These are phyloP conservation scores for Erythrophleum ivorense DNA, from an alignment of 331 rosid species.

Conservation along the genomic window DNA sequence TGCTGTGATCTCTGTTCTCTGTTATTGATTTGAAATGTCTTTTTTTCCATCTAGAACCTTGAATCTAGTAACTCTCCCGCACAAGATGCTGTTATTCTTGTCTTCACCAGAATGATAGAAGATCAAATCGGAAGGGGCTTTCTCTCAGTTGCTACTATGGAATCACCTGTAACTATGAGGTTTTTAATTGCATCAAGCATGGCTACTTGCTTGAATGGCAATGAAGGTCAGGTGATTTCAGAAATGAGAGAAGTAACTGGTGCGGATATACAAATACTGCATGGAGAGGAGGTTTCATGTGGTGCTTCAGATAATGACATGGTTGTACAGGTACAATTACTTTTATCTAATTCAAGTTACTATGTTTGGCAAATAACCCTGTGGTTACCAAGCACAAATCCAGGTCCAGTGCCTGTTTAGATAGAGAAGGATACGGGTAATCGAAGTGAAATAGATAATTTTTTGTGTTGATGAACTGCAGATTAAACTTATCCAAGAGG, in stretches of 20 bases:
- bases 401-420: constrained; percentile 10
- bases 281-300: constrained; percentile 46
- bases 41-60: constrained; percentile 49
- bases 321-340: constrained; percentile 56
- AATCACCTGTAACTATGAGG: constrained; percentile 54
- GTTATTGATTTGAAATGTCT: constrained; percentile 36
- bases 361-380: not conserved
- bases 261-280: constrained; percentile 53
- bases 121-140: constrained; percentile 55
- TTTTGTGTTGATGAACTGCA: not conserved
- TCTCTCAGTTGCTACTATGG: constrained; percentile 41
- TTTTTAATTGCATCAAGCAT: constrained; percentile 54
- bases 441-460: not conserved
- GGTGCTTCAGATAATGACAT: constrained; percentile 47
- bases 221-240: constrained; percentile 54
- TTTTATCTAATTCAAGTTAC: constrained; percentile 31
- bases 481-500: constrained; percentile 5
- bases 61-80: constrained; percentile 65
- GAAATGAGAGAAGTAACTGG: constrained; percentile 58
- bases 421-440: not conserved
- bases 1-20: constrained; percentile 10
- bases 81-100: constrained; percentile 65
- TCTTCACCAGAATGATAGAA: constrained; percentile 64
- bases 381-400: not conserved
- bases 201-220: constrained; percentile 48